Base-by-base conservation (phyloP, 164 flowering plant species). In the Chimonanthus praecox region DNA sequence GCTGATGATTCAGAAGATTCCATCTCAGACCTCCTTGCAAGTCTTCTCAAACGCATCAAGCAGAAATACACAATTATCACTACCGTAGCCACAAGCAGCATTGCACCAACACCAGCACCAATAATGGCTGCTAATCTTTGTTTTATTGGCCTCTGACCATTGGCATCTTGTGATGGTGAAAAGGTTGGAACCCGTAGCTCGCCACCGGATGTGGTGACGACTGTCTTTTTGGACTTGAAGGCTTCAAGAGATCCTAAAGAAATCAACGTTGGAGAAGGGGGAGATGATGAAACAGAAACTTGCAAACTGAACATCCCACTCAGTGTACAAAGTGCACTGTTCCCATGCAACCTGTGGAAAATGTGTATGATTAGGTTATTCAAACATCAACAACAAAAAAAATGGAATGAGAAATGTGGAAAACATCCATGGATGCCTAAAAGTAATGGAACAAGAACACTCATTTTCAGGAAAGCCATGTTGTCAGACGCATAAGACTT, bases 1-100 rank as follows among this genome's bases (percentile, higher is more conserved):
- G 80, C 72, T 71, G 86, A 80, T 72, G 81, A 78, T 47, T 75
- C 68, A 45, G 88, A 84, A 78, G 88, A 84, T 72, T 65, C 82
- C 9, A 81, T 69, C 63, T 84, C 85, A 45, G 85, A 79, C 78
- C 77, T 79, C 69, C 82, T 79, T 46, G 74, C 18, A 48, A 51
- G 71, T 75, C 83, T 81, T 71, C 73, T 83, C 16, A 74, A 71
- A 68, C 84, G 84, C 83, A 84, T 77, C 72, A 86, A 79, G 72
- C 82, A 81, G 66, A 83, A 49, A 70, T 80, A 84, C 2, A 86
- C 80, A 63, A 84, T 69, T 64, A 78, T 69, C 46, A 82, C 74
- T 44, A 69, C 73, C 68, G 75, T 11, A 18, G 81, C 71, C 71
- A 84, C 86, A 66, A 84, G 81, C 69, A 81, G 46, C 72, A 82